Base-by-base conservation (phyloP, 1,284 basidiomycete species). In the Hypsizygus ulmarius region DNA sequence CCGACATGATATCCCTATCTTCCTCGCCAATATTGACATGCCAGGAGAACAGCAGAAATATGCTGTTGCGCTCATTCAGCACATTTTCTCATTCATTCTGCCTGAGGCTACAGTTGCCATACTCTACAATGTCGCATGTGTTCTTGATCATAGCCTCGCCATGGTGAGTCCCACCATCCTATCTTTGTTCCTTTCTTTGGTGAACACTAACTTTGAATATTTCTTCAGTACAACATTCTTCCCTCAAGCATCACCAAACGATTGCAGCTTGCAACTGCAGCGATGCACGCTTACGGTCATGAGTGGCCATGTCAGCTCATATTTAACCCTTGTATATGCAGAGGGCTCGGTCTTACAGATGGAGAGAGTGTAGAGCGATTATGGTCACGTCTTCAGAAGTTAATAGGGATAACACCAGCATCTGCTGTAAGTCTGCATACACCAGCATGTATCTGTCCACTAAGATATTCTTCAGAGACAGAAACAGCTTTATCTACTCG, bases 211-310 rank as follows among this genome's bases (percentile, higher is more conserved):
- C 21, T 3, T n/a, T 25, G 21, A 25, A 4, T 25, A 25, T 25
- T 7, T 25, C 15, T 30, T 36, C 34, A 66, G 68, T 72, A 64
- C 35, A 57, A 63, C 10, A 59, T 72, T 15, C 50, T 73, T 0
- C 48, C 59, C 0, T 16, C 37, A 1, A 29, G 40, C 12, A 52
- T 69, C 7, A 21, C 37, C 1, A n/a, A 47, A 1, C 58, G 64
- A 0, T 19, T 73, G 0, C 14, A 36, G 1, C 70, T 71, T 42
- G 64, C 62, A 0, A 70, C 66, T 0, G 66, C 61, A n/a, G 69
- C 64, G 0, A 71, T 74, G 68, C 71, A 73, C 47, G 64, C 70
- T 0, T 73, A 69, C 41, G 65, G 63, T 0, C 71, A 72, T 41
- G 60, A 71, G 34, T 73, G 69, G 70, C 51, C 65, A 0, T 73